Percentiles rank a stretch among this genome's conserved stretches.
Evolutionary conservation across 202 grass and related monocot genomes (phyloP).

Genomic region (Schoenoplectus tabernaemontani): DNA sequence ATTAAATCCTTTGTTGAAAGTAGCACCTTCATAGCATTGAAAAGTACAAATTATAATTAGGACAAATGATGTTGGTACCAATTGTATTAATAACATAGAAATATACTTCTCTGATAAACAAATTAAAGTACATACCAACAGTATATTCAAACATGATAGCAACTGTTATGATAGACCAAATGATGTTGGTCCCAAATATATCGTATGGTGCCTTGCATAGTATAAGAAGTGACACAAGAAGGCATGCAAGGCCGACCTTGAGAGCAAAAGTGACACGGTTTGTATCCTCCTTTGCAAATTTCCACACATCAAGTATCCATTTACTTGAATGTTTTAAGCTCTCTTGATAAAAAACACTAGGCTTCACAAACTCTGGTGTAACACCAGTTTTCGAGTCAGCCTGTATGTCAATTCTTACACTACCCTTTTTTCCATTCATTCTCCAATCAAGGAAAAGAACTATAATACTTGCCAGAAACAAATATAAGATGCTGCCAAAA

Average conservation of each 20-base stretch:
- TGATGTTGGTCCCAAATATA: conserved; percentile 61
- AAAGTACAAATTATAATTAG: conserved; percentile 9
- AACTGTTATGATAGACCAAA: conserved; percentile 81
- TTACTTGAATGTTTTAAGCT: conserved; percentile 31
- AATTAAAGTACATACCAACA: conserved; percentile 43
- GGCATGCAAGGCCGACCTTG: conserved; percentile 69
- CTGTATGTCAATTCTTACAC: conserved; percentile 55
- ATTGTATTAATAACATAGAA: not conserved
- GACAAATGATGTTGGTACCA: not conserved
- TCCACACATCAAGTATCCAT: conserved; percentile 62
- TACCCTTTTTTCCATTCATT: conserved; percentile 79
- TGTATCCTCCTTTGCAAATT: conserved; percentile 53
- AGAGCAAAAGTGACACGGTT: conserved; percentile 63
- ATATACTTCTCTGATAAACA: not conserved
- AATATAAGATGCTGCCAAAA: conserved; percentile 18
- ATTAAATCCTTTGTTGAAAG: conserved; percentile 76
- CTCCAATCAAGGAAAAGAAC: conserved; percentile 26
- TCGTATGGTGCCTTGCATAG: conserved; percentile 53
- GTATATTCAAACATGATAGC: conserved; percentile 89
- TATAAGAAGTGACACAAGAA: conserved; percentile 80
- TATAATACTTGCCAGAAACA: conserved; percentile 17
- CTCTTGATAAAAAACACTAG: not conserved
- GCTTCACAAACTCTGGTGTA: conserved; percentile 24
- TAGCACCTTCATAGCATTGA: conserved; percentile 42
- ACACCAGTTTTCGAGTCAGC: conserved; percentile 6